A percentile compares a stretch with the other conserved stretches of the same genome.
phyloP scores from a whole-genome alignment of 2,329 filamentous ascomycete species.

The Rhexocercosporidium sp. region DNA sequence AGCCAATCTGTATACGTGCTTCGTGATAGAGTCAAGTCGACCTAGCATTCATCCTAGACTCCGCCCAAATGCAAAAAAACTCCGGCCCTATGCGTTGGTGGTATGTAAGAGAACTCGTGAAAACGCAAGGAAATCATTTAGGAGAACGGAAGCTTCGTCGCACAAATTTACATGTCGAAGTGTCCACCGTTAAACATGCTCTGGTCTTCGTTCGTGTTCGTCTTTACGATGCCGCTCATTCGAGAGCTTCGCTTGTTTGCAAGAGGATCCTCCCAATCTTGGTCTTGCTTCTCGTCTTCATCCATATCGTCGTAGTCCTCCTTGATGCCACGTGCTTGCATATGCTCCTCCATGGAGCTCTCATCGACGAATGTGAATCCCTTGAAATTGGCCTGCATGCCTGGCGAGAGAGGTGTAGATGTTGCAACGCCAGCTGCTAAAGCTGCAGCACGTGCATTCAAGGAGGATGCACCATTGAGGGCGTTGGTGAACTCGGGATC shows the following conservation, averaged over 20 bases:
- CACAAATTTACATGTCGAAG: constrained; percentile 62
- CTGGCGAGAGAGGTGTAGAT: constrained; percentile 90
- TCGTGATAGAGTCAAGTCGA: not conserved
- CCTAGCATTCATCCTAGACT: constrained; percentile 4
- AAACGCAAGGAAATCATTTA: constrained; percentile 23
- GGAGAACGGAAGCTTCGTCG: constrained; percentile 18
- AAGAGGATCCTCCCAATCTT: constrained; percentile 43
- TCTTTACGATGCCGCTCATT: constrained; percentile 68
- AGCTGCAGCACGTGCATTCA: constrained; percentile 89
- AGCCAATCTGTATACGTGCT: constrained; percentile 15
- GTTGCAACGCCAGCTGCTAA: constrained; percentile 84
- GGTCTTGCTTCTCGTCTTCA: constrained; percentile 57
- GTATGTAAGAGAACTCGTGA: constrained; percentile 33
- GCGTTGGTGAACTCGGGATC: constrained; percentile 98
- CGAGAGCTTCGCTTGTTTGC: constrained; percentile 53
- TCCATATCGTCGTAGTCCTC: constrained; percentile 66
- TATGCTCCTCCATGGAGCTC: constrained; percentile 88
- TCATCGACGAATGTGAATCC: constrained; percentile 99
- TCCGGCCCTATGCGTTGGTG: constrained; percentile 37
- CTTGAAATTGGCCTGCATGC: constrained; percentile 97
- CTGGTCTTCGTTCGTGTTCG: constrained; percentile 59
- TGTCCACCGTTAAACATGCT: constrained; percentile 65
- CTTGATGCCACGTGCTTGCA: constrained; percentile 56
- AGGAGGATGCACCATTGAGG: constrained; percentile 80
- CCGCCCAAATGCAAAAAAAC: constrained; percentile 37